Base-by-base conservation (phyloP, 2,329 filamentous ascomycete species). In the Ophiostoma tasmaniense region DNA sequence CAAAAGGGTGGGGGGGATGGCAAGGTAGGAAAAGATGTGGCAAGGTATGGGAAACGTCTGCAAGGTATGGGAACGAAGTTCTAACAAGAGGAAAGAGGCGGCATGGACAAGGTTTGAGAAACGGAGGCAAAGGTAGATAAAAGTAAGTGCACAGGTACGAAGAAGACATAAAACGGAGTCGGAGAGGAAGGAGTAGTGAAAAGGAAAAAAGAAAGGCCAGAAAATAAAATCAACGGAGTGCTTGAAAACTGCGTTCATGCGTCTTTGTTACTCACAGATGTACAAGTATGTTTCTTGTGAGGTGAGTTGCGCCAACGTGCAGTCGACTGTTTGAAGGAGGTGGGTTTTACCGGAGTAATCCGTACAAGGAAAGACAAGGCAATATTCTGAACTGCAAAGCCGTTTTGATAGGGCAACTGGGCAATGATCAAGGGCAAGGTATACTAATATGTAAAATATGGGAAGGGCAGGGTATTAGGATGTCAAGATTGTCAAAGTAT, bases 1-100 rank as follows among this genome's bases (percentile, higher is more conserved):
- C 52, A 25, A n/a, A 61, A 14, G 66, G 50, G 67, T 69, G 68
- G 64, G 67, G 70, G 67, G 30, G 64, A 59, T 64, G 61, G 8
- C 11, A 33, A 64, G 30, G 37, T 2, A 28, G 37, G 62, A 22
- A 10, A 39, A 35, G 35, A 72, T 71, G 71, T 66, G 64, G 33
- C 61, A 20, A 28, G 62, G 11, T 37, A 65, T 37, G 62, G 42
- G 59, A 28, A 42, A 61, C 61, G 20, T 64, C 5, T 28, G 45
- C 17, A 28, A 39, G 28, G 20, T 33, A 59, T 52, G 59, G 30
- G 64, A 52, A 64, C 66, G 64, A 64, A 69, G 70, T 25, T 68
- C 52, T 30, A 45, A 66, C 59, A 64, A 68, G 68, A 50, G 69
- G 37, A 39, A 35, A 17, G 42, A 61, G 45, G 62, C 50, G 39